Base-by-base conservation (phyloP, 2,329 filamentous ascomycete species). In the Trichoderma sp. region DNA sequence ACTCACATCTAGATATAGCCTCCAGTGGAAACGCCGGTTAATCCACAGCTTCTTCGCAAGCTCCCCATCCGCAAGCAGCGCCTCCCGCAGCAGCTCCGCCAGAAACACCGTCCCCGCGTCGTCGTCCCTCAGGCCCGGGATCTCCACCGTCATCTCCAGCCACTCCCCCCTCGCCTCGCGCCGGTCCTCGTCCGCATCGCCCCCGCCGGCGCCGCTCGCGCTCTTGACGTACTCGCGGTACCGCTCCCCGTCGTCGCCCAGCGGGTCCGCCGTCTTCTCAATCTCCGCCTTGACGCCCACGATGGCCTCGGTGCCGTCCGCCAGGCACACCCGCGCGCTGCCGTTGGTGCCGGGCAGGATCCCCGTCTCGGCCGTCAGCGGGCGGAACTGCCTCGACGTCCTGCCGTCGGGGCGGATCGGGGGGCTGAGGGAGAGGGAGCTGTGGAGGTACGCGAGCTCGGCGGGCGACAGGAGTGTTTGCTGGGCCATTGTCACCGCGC, bases 271-370 rank as follows among this genome's bases (percentile, higher is more conserved):
- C 54, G 89, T 92, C 80, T 86, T 89, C 77, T 97, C 93, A 4
- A 98, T 91, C 79, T 98, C 94, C 0, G 92, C 93, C 79, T 98
- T 99, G 67, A 97, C 89, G 52, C 95, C 95, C 6, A 97, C 95
- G 67, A 99, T 90, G 7, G 95, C 95, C 78, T 99, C 95, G 1
- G 93, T 96, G 58, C 95, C 95, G 76, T 99, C 95, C 3, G 93
- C 88, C 75, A 98, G 96, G 70, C 94, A 96, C 54, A 99, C 90
- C 41, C 96, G 88, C 66, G 95, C 94, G 77, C 91, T 96, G 67
- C 95, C 95, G 74, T 98, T 96, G 17, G 94, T 90, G 54, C 89
- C 88, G 0, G 95, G 93, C 0, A 99, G 84, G 64, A 98, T 91
- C 65, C 92, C 91, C 63, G 91, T 93, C 80, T 99, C 95, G 66